phyloP scores from a whole-genome alignment of 148 eudicot species.

The Rhododendron mucronatum region DNA sequence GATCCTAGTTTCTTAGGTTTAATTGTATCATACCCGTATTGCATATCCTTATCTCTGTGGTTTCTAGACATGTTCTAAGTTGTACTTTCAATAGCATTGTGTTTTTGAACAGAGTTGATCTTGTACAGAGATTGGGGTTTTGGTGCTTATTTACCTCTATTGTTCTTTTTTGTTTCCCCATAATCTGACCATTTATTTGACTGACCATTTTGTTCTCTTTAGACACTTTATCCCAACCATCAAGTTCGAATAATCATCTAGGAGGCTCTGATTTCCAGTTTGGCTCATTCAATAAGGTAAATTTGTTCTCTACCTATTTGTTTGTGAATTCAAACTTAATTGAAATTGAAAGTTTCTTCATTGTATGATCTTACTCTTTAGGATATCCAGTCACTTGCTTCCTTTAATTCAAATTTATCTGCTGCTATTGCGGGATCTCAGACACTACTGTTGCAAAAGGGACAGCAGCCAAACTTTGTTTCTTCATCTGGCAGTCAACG shows the following conservation, averaged over 20 bases:
- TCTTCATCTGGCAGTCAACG: constrained; percentile 36
- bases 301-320: neutral
- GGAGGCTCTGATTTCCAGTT: constrained; percentile 49
- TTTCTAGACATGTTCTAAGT: neutral
- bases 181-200: neutral
- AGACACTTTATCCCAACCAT: constrained; percentile 52
- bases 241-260: constrained; percentile 42
- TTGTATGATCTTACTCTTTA: neutral
- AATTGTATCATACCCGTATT: neutral
- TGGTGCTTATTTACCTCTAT: neutral
- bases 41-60: neutral
- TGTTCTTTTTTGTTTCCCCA: neutral
- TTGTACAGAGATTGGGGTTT: neutral
- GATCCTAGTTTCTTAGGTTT: neutral
- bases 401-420: constrained; percentile 24
- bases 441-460: constrained; percentile 36
- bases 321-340: neutral
- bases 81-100: neutral
- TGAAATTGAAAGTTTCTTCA: neutral
- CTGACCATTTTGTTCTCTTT: constrained; percentile 13
- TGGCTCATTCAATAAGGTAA: constrained; percentile 62
- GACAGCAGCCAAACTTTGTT: constrained; percentile 32
- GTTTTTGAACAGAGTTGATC: neutral
- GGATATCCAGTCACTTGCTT: constrained; percentile 24
- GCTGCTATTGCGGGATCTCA: constrained; percentile 30